These are phyloP conservation scores for Ogataea saltuana DNA, from an alignment of 805 yeast species.

Conservation along the genomic window DNA sequence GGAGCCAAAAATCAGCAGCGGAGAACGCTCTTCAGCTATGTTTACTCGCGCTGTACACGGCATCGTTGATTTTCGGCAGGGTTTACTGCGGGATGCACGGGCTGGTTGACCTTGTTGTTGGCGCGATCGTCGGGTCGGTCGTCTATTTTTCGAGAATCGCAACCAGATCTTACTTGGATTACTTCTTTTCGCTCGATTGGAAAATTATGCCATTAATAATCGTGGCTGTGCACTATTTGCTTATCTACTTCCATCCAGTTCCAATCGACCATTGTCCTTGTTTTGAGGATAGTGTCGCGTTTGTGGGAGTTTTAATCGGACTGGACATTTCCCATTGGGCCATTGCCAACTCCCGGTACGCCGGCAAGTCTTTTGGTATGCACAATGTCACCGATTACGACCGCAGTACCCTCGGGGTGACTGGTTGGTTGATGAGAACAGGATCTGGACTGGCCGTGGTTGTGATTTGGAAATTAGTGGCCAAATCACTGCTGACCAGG, in stretches of 20 bases:
- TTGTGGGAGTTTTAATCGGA: conserved; percentile 84
- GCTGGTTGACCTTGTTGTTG: conserved; percentile 68
- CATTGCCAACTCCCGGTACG: conserved; percentile 27
- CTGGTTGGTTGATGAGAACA: conserved; percentile 47
- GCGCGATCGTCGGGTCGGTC: conserved; percentile 60
- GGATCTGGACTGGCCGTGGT: conserved; percentile 63
- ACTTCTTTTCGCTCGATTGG: conserved; percentile 36
- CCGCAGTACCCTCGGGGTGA: conserved; percentile 43
- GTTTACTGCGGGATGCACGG: conserved; percentile 99
- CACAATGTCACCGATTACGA: conserved; percentile 43
- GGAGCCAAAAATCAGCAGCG: conserved; percentile 18
- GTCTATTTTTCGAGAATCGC: conserved; percentile 50
- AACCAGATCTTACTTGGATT: conserved; percentile 48
- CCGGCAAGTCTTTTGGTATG: conserved; percentile 9
- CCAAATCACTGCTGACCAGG: conserved; percentile 63
- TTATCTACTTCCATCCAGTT: conserved; percentile 70
- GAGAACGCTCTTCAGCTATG: conserved; percentile 12
- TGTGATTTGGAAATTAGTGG: conserved; percentile 68
- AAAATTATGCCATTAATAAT: conserved; percentile 40
- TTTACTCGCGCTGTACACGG: conserved; percentile 48
- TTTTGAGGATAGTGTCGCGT: conserved; percentile 92
- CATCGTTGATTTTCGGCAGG: conserved; percentile 74
- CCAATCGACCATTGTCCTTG: conserved; percentile 97
- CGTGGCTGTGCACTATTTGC: conserved; percentile 42
- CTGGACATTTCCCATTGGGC: conserved; percentile 63